Conservation (phyloP, 1,284 basidiomycete species). For the Cutaneotrichosporon cutaneum region DNA sequence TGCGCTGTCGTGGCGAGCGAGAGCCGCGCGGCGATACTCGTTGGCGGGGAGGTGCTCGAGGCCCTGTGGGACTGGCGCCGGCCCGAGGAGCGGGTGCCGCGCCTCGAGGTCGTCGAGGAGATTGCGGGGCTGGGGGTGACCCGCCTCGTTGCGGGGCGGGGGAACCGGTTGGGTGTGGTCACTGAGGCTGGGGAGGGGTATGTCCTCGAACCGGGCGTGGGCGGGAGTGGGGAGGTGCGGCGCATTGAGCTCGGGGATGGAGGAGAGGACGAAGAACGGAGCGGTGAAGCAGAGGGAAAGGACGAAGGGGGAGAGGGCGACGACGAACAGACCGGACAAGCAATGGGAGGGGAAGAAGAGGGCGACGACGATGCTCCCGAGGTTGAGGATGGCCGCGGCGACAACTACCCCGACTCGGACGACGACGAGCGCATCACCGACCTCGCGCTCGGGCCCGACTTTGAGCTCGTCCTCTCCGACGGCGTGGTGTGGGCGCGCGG, state of each 20-base stretch:
- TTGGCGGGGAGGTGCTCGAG: neutral
- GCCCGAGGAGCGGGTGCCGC: neutral
- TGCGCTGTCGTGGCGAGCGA: neutral
- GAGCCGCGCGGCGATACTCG: neutral
- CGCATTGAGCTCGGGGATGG: neutral
- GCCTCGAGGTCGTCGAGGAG: neutral
- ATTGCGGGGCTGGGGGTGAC: neutral
- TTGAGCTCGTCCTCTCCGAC: neutral
- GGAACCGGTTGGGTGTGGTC: neutral
- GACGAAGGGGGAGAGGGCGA: neutral
- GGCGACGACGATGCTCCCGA: neutral
- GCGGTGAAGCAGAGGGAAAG: neutral
- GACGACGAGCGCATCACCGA: neutral
- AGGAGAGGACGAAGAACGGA: neutral
- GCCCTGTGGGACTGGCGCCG: neutral
- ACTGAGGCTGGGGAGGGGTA: slow-evolving; percentile 10
- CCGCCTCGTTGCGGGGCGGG: neutral
- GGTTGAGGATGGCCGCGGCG: too few relatives aligned
- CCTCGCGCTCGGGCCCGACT: slow-evolving; percentile 1
- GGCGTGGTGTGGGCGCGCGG: slow-evolving; percentile 6
- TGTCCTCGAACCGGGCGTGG: neutral
- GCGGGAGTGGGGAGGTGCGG: neutral
- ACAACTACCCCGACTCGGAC: neutral
- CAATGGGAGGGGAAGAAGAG: neutral
- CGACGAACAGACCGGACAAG: neutral